phyloP scores from a whole-genome alignment of 441 rosid genomes.

The Populus hybrid region DNA sequence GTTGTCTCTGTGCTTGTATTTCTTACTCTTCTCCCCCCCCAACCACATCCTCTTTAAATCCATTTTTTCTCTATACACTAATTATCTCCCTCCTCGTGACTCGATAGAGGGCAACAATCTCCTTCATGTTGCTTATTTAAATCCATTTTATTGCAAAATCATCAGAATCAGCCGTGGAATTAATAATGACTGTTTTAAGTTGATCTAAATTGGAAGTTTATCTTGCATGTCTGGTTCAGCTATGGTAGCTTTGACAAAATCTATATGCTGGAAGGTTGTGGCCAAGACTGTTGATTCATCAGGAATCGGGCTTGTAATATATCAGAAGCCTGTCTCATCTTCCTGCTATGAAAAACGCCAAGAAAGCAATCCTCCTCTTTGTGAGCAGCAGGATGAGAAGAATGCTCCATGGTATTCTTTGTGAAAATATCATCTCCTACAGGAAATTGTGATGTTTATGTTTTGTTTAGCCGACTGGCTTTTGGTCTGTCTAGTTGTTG shows the following conservation, averaged over 20 bases:
- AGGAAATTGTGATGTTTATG: not conserved
- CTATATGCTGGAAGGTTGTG: constrained; percentile 83
- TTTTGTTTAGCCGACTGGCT: not conserved
- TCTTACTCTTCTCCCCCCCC: not conserved
- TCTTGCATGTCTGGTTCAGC: constrained; percentile 45
- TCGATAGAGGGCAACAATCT: not conserved
- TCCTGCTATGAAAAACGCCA: constrained; percentile 60
- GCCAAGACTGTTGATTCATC: constrained; percentile 54
- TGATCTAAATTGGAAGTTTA: constrained; percentile 8
- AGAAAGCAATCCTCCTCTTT: constrained; percentile 55
- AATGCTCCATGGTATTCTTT: constrained; percentile 61
- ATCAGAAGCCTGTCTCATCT: constrained; percentile 67
- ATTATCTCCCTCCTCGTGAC: not conserved
- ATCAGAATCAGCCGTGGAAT: not conserved
- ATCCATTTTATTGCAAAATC: not conserved
- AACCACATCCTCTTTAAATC: not conserved
- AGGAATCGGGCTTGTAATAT: constrained; percentile 77
- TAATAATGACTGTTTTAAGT: not conserved
- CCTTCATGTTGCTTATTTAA: too few species aligned
- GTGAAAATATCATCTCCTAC: constrained; percentile 10
- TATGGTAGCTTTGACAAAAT: constrained; percentile 60
- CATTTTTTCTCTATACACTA: not conserved
- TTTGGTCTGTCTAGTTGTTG: not conserved
- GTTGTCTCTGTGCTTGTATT: not conserved
- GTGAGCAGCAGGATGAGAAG: constrained; percentile 39